These are phyloP conservation scores for Boletales sp. DNA, from an alignment of 768 basidiomycete genomes.

Conservation along the genomic window DNA sequence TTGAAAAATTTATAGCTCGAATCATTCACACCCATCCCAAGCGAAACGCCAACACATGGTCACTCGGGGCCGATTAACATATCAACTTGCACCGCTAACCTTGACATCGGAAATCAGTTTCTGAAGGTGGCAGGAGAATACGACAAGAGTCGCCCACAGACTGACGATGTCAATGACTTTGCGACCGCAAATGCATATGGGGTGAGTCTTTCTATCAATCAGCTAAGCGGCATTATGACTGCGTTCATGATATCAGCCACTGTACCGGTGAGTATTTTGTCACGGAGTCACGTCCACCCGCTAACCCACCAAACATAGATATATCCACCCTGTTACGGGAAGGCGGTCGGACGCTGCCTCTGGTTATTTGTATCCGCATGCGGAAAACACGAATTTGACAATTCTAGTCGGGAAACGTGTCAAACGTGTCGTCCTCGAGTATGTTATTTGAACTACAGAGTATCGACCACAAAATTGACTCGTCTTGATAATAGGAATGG, in stretches of 20 bases:
- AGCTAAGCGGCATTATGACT: too few relatives aligned
- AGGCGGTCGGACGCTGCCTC: conserved; percentile 33
- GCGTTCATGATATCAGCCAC: too few relatives aligned
- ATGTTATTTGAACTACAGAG: not conserved
- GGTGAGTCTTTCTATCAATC: conserved; percentile 10
- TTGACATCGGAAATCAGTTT: conserved; percentile 37
- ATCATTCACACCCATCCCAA: conserved; percentile 27
- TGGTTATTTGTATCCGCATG: conserved; percentile 34
- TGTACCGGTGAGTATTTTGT: conserved; percentile 9
- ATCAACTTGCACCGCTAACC: conserved; percentile 10
- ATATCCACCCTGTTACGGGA: conserved; percentile 43
- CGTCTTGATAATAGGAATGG: conserved; percentile 23
- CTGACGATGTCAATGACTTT: conserved; percentile 50
- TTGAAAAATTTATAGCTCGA: conserved; percentile 43
- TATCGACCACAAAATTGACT: not conserved
- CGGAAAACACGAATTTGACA: conserved; percentile 28
- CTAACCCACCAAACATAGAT: conserved; percentile 36
- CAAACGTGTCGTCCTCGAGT: conserved; percentile 37
- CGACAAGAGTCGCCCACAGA: conserved; percentile 43
- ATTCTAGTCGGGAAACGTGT: conserved; percentile 32
- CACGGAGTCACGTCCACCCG: not conserved
- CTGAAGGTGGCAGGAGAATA: conserved; percentile 43
- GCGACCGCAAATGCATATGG: conserved; percentile 22
- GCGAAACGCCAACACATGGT: conserved; percentile 34
- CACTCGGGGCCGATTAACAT: conserved; percentile 31